Conservation (phyloP, 2,329 filamentous ascomycete species). For the Stromatinia cepivora region DNA sequence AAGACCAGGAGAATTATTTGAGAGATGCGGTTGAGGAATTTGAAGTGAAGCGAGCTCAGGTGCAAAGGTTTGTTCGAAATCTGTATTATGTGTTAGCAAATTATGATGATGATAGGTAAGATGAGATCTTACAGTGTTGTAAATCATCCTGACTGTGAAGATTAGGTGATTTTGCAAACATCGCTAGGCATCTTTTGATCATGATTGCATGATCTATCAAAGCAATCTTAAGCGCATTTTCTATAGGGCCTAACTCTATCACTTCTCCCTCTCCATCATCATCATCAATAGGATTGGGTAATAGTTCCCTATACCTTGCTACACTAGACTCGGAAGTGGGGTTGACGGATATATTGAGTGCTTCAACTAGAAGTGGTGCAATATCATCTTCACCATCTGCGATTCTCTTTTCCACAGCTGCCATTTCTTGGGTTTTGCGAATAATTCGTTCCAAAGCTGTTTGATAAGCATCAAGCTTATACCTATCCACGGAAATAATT, state of each 20-base stretch:
- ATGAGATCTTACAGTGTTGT: constrained; percentile 56
- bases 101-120: background rate
- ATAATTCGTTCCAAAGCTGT: constrained; percentile 89
- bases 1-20: constrained; percentile 42
- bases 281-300: constrained; percentile 52
- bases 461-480: constrained; percentile 69
- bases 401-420: constrained; percentile 71
- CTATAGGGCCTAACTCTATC: constrained; percentile 57
- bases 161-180: constrained; percentile 62
- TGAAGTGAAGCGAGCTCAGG: constrained; percentile 65
- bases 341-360: constrained; percentile 75
- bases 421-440: constrained; percentile 85
- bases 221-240: constrained; percentile 79
- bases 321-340: constrained; percentile 74
- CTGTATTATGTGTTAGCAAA: constrained; percentile 43
- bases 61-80: constrained; percentile 63
- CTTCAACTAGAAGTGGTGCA: constrained; percentile 69
- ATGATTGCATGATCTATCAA: constrained; percentile 87
- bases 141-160: constrained; percentile 61
- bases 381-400: constrained; percentile 70
- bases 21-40: constrained; percentile 48
- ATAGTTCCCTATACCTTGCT: constrained; percentile 71
- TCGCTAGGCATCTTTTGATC: constrained; percentile 76
- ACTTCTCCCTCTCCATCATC: constrained; percentile 49
- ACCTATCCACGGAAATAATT: constrained; percentile 66